Percentiles rank a stretch among this genome's conserved stretches.
Evolutionary conservation across 2,329 filamentous ascomycete species (phyloP).

Genomic region (Fusarium aywerte): DNA sequence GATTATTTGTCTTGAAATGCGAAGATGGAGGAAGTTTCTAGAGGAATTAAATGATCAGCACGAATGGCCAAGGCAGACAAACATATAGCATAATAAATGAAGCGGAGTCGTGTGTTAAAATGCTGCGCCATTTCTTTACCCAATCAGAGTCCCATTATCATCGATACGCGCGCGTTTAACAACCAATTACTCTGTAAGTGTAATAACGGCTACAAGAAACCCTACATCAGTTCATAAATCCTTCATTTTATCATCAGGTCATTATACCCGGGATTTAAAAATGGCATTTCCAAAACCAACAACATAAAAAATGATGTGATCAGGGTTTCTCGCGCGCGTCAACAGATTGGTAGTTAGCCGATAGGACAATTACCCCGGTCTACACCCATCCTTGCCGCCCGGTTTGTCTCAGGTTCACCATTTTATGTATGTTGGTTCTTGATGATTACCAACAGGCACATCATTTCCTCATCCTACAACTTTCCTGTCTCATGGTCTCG

Average conservation of each 20-base stretch:
- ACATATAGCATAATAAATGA: neutral
- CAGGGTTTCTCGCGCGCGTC: neutral
- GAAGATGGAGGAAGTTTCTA: too few relatives aligned
- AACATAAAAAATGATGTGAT: neutral
- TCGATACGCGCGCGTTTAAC: neutral
- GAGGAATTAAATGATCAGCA: too few relatives aligned
- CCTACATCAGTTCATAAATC: neutral
- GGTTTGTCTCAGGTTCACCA: neutral
- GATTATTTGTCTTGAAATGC: too few relatives aligned
- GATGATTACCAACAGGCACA: neutral
- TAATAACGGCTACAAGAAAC: neutral
- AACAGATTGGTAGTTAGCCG: neutral
- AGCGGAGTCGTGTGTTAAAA: neutral
- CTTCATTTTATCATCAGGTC: neutral
- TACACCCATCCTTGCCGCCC: neutral
- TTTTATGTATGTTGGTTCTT: constrained; percentile 11
- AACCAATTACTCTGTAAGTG: neutral
- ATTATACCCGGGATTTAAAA: too few relatives aligned
- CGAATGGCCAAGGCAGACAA: too few relatives aligned
- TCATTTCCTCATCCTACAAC: neutral
- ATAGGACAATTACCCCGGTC: neutral
- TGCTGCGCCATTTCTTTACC: neutral
- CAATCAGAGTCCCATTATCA: neutral
- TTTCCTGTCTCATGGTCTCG: neutral
- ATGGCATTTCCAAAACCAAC: too few relatives aligned